Evolutionary conservation across 495 filamentous ascomycete species (phyloP).

Genomic region (Neurospora sp.): DNA sequence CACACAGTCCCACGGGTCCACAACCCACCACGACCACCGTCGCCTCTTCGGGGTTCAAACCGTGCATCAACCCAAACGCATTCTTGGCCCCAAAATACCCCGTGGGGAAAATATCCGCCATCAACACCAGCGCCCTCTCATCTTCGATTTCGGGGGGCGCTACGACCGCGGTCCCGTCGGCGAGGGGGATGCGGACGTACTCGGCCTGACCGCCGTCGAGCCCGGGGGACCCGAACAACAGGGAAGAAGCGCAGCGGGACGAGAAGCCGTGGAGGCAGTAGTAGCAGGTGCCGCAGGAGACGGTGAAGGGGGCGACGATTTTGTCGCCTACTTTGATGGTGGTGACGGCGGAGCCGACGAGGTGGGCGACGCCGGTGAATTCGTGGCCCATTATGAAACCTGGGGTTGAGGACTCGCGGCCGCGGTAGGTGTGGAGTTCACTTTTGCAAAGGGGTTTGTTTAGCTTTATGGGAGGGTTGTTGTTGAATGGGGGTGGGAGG

Average conservation of each 20-base stretch:
- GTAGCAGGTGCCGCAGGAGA: constrained; percentile 79
- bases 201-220: constrained; percentile 88
- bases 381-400: constrained; percentile 61
- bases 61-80: constrained; percentile 58
- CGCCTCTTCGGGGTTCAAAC: constrained; percentile 34
- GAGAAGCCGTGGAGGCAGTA: constrained; percentile 79
- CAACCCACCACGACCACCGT: constrained; percentile 80
- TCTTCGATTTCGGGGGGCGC: constrained; percentile 68
- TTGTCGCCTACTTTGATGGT: constrained; percentile 64
- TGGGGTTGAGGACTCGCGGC: constrained; percentile 50
- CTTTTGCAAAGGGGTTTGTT: constrained; percentile 29
- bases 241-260: constrained; percentile 66
- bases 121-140: constrained; percentile 64
- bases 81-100: constrained; percentile 85
- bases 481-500: neutral
- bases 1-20: constrained; percentile 82
- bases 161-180: constrained; percentile 71
- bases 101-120: constrained; percentile 82
- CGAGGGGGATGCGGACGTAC: constrained; percentile 77
- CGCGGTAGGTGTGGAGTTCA: constrained; percentile 85
- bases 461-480: too few species aligned
- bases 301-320: constrained; percentile 76
- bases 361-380: constrained; percentile 68
- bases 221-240: constrained; percentile 62
- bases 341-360: constrained; percentile 57